Evolutionary conservation across 2,329 filamentous ascomycete species (phyloP).

Genomic region (Penicillium sp.): DNA sequence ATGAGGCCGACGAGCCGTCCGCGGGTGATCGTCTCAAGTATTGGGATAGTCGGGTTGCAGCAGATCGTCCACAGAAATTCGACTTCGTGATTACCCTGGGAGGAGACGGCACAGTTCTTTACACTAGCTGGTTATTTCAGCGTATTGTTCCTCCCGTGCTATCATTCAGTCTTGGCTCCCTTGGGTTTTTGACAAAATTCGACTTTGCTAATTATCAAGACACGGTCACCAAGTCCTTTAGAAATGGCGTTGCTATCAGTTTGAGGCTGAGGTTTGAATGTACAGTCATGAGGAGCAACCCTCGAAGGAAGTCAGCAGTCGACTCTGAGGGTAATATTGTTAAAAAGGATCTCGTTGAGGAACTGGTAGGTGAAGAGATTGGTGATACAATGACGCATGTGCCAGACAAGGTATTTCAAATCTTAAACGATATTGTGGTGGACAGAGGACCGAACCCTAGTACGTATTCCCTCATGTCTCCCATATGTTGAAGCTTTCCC

Average conservation of each 20-base stretch:
- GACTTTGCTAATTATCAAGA: slow-evolving; percentile 73
- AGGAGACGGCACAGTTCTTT: slow-evolving; percentile 94
- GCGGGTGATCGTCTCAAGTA: slow-evolving; percentile 63
- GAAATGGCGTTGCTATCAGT: slow-evolving; percentile 81
- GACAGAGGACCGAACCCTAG: slow-evolving; percentile 91
- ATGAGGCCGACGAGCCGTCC: slow-evolving; percentile 50
- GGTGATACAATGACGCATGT: slow-evolving; percentile 81
- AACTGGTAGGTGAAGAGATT: slow-evolving; percentile 79
- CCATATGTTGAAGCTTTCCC: neutral
- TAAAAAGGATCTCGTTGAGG: slow-evolving; percentile 74
- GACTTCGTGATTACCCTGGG: slow-evolving; percentile 91
- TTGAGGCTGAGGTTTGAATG: slow-evolving; percentile 86
- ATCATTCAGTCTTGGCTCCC: slow-evolving; percentile 83
- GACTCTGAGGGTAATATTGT: neutral
- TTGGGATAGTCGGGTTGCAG: slow-evolving; percentile 79
- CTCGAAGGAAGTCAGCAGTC: slow-evolving; percentile 24
- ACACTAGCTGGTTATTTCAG: slow-evolving; percentile 96
- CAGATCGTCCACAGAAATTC: slow-evolving; percentile 74
- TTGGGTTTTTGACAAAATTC: slow-evolving; percentile 95
- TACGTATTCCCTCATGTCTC: slow-evolving; percentile 47
- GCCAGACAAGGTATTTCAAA: slow-evolving; percentile 80
- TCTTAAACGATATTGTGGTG: slow-evolving; percentile 94
- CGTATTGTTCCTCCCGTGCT: slow-evolving; percentile 89
- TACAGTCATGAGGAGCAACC: slow-evolving; percentile 72
- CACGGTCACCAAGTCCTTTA: slow-evolving; percentile 69